A percentile compares a stretch with the other conserved stretches of the same genome.
Evolutionary conservation across 2,329 filamentous ascomycete species (phyloP).

Genomic region (Myriangium duriaei): DNA sequence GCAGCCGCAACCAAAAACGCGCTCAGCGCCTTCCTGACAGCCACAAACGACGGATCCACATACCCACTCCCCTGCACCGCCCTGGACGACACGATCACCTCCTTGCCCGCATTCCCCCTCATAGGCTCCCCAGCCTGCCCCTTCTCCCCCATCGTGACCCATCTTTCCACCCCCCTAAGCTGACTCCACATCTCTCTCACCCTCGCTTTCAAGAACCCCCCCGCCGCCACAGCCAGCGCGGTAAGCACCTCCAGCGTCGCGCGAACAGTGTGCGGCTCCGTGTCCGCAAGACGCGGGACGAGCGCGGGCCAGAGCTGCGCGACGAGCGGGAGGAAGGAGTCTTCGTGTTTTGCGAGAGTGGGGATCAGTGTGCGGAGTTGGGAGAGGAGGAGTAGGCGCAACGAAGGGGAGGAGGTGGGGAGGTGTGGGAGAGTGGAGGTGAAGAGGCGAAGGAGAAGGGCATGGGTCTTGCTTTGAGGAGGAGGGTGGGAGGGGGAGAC

Average conservation of each 20-base stretch:
- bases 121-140: not conserved
- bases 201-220: conserved; percentile 67
- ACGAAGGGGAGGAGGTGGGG: conserved; percentile 65
- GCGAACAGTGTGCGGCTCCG: conserved; percentile 55
- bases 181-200: conserved; percentile 59
- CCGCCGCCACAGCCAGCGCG: conserved; percentile 57
- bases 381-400: conserved; percentile 66
- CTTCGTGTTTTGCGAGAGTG: conserved; percentile 62
- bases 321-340: conserved; percentile 75
- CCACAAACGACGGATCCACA: conserved; percentile 39
- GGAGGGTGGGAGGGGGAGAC: conserved; percentile 22
- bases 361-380: conserved; percentile 62
- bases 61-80: conserved; percentile 4
- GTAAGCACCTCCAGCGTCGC: conserved; percentile 58
- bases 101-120: not conserved
- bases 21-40: conserved; percentile 53
- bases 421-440: conserved; percentile 81
- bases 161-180: not conserved
- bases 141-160: not conserved
- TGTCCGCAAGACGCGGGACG: conserved; percentile 52
- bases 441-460: conserved; percentile 69
- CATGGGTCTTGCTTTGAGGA: conserved; percentile 60
- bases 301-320: conserved; percentile 86
- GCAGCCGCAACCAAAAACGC: conserved; percentile 49
- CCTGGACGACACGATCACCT: conserved; percentile 2